Conservation (phyloP, 768 basidiomycete species). For the Mycena metata region DNA sequence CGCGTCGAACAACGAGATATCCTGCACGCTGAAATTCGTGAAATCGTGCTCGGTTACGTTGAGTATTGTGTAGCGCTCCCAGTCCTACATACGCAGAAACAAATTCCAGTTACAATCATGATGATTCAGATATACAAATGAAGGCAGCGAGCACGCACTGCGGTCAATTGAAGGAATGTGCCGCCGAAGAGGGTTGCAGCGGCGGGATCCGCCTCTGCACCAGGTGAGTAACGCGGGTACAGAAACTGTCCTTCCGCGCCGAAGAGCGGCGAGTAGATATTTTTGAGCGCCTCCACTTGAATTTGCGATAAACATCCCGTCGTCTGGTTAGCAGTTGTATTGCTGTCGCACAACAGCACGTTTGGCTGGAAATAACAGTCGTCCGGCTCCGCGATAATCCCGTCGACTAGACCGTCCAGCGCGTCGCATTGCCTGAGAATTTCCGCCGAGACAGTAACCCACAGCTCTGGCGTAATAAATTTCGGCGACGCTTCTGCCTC, state of each 20-base stretch:
- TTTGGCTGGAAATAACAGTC: no score
- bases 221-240: conserved; percentile 38
- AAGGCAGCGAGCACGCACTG: conserved; percentile 5
- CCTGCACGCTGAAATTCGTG: conserved; percentile 5
- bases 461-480: conserved; percentile 37
- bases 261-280: conserved; percentile 37
- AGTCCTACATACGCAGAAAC: conserved; percentile 23
- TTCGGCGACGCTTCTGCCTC: conserved; percentile 6
- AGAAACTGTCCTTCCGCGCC: conserved; percentile 31
- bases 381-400: no score
- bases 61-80: conserved; percentile 12
- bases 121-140: conserved; percentile 3
- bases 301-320: conserved; percentile 36
- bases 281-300: conserved; percentile 37
- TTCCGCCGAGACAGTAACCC: conserved; percentile 39
- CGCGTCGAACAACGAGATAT: background rate
- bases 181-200: no score
- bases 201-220: conserved; percentile 32
- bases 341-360: conserved; percentile 18
- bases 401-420: no score
- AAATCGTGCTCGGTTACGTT: background rate
- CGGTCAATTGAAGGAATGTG: background rate
- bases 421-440: no score
- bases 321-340: background rate
- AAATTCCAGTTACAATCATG: background rate